Conservation (phyloP, 257 asterid species). For the Lycium ferocissimum region DNA sequence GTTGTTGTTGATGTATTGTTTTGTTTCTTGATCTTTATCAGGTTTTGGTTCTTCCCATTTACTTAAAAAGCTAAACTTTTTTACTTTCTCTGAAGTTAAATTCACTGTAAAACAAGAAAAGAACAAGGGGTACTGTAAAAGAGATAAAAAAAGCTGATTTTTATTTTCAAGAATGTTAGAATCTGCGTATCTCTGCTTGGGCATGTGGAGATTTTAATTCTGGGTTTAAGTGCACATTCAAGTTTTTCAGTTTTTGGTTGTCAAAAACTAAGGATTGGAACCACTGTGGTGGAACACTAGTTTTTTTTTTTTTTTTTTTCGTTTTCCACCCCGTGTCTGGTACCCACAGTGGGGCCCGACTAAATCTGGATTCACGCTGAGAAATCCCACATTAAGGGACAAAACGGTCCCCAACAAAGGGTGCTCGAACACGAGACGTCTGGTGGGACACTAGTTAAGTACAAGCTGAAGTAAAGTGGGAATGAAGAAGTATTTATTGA, state of each 20-base stretch:
- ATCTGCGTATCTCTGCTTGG: background rate
- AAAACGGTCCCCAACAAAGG: background rate
- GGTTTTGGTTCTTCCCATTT: no score
- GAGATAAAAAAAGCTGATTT: no score
- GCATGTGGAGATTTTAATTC: background rate
- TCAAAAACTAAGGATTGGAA: background rate
- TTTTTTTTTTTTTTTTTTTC: background rate
- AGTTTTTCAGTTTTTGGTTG: constrained; percentile 1
- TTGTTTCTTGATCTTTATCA: no score
- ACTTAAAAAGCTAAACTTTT: no score
- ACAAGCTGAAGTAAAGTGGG: background rate
- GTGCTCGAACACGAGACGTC: background rate
- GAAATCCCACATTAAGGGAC: background rate
- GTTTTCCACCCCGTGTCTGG: background rate
- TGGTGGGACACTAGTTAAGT: background rate
- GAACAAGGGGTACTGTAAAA: no score
- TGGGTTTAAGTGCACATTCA: background rate
- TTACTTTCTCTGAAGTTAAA: no score
- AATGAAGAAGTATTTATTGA: constrained; percentile 23
- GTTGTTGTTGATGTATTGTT: no score
- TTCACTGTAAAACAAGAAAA: no score
- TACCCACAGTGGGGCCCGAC: background rate
- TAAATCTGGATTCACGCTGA: background rate
- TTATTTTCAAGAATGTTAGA: background rate
- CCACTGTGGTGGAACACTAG: background rate